Base-by-base conservation (phyloP, 352 stramenopile species). In the Pythium volutum region DNA sequence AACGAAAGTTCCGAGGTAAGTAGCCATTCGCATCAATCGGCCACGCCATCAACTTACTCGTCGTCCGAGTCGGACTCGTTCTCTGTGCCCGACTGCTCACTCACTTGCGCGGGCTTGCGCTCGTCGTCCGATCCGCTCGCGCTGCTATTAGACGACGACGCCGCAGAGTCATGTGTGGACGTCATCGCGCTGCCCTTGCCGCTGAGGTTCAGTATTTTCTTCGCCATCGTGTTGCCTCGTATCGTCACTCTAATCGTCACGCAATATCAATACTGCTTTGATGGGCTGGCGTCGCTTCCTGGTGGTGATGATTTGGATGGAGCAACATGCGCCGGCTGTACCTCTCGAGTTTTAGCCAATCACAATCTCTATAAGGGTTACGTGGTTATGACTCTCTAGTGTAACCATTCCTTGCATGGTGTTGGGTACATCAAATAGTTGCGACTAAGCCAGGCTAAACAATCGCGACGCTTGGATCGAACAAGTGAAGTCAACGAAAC, bases 201-300 rank as follows among this genome's bases (percentile, higher is more conserved):
- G 69, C 74, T 85, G 54, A 90, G 59, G 71, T 90, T 87, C 57
- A 90, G 64, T 65, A 80, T 69, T 64, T 87, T 89, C 61, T 67
- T 67, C 29, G 75, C 71, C 81, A 90, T 90, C 23, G 31, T 55
- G 23, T 34, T 23, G 26, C 25, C n/a, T n/a, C n/a, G n/a, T n/a
- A n/a, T 36, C 27, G 26, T 23, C 41, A 11, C 16, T 42, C 22
- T 26, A 29, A 41, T n/a, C n/a, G n/a, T n/a, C n/a, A n/a, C n/a
- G n/a, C n/a, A n/a, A n/a, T n/a, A n/a, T n/a, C n/a, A n/a, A n/a
- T n/a, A n/a, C n/a, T 46, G 26, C n/a, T 16, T 47, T 25, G 8
- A 10, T 7, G 7, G 33, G 42, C 23, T 59, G 54, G 47, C 22
- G 55, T 62, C 63, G 56, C 58, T 70, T 67, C 52, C 36, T 69